phyloP scores from a whole-genome alignment of 169 alveolate genomes.

The Theileria equi region DNA sequence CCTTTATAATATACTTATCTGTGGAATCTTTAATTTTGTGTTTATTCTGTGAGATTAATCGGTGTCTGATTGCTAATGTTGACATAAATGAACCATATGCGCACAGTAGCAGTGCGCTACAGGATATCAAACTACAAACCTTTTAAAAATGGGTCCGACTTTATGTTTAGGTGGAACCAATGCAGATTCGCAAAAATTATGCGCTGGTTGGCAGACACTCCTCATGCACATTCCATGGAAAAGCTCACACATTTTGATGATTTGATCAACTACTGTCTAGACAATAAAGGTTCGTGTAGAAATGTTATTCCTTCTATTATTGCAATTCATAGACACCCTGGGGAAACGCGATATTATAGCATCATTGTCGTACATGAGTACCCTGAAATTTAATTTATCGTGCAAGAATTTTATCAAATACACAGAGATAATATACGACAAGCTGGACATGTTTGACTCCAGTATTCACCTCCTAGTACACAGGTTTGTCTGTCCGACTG shows the following conservation, averaged over 20 bases:
- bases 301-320: background rate
- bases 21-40: too few relatives aligned
- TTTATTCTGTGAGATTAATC: too few relatives aligned
- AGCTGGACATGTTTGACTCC: slow-evolving; percentile 17
- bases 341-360: slow-evolving; percentile 64
- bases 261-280: slow-evolving; percentile 56
- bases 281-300: slow-evolving; percentile 20
- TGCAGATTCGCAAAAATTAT: slow-evolving; percentile 46
- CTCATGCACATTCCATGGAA: slow-evolving; percentile 57
- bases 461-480: slow-evolving; percentile 49
- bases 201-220: slow-evolving; percentile 65
- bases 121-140: background rate
- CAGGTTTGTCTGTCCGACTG: slow-evolving; percentile 17
- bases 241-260: slow-evolving; percentile 56
- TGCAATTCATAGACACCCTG: slow-evolving; percentile 12
- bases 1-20: too few relatives aligned
- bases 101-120: too few relatives aligned
- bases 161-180: background rate
- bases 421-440: slow-evolving; percentile 35
- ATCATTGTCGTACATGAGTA: slow-evolving; percentile 60
- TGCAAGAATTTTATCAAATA: slow-evolving; percentile 28
- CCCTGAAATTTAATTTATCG: slow-evolving; percentile 38
- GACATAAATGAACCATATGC: too few relatives aligned
- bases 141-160: background rate
- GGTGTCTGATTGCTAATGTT: too few relatives aligned